Evolutionary conservation across 2,329 filamentous ascomycete species (phyloP), one percentile per base, ranked within the genome.

Genomic region (Calonectria naviculata): DNA sequence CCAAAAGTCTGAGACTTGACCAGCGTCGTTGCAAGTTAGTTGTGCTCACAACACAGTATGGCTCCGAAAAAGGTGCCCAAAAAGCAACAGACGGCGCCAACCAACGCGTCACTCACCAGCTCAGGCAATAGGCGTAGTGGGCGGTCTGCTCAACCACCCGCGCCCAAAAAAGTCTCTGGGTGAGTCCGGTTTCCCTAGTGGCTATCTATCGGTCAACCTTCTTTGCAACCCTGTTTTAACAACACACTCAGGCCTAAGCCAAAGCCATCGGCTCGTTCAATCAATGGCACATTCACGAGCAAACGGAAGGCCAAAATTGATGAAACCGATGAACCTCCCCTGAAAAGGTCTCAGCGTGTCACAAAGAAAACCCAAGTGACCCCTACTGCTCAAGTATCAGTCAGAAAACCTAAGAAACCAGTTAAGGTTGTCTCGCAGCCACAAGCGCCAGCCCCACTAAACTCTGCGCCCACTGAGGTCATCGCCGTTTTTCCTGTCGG

Each of bases 401-500:
- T 9, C 26, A 44, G 8, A 61, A 44, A 31, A 15, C 56, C 56
- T 17, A 61, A 44, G 38, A 61, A 44, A 26, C 15, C 38, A 2
- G 17, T 8, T 10, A 61, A 19, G 26, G 19, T 26, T 13, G 38
- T 13, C 17, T 21, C 56, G 2, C 24, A 61, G n/a, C 36, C 38
- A 13, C 28, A 24, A 44, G 7, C 24, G 17, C 8, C 24, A 24
- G n/a, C 42, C 56, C 36, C 36, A 19, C 24, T 44, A 19, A 61
- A 61, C 38, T n/a, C 38, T 31, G 9, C 38, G 8, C 61, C 62
- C 24, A 62, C 54, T 10, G 42, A 61, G 6, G n/a, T 28, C 3
- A 60, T 73, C 12, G 34, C 70, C 1, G 49, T 73, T 34, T 69
- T 73, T 38, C 52, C 54, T 4, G 58, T 70, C 13, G 70, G 72